A percentile compares a stretch with the other conserved stretches of the same genome.
phyloP scores from a whole-genome alignment of 768 basidiomycete genomes.

The Panellus pusillus region DNA sequence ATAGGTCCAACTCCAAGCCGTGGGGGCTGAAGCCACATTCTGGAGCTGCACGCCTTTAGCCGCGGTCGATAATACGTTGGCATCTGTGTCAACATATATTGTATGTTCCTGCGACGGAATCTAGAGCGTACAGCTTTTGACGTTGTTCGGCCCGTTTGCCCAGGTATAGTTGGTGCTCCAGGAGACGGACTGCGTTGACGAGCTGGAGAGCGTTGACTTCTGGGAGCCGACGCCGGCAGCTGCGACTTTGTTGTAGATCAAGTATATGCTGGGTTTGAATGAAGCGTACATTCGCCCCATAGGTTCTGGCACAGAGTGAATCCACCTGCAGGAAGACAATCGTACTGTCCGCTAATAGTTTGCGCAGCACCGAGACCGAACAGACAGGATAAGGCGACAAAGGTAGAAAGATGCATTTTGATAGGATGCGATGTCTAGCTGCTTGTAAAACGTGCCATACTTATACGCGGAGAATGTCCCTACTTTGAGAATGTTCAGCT shows the following conservation, averaged over 20 bases:
- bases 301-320: conserved; percentile 57
- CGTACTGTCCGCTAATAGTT: conserved; percentile 43
- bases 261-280: not conserved
- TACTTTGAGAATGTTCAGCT: too few relatives aligned
- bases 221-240: conserved; percentile 47
- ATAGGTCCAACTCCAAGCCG: conserved; percentile 54
- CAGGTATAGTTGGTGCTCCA: conserved; percentile 56
- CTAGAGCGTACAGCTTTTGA: conserved; percentile 47
- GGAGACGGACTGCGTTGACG: conserved; percentile 41
- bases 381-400: not conserved
- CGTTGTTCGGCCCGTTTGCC: conserved; percentile 47
- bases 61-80: conserved; percentile 47
- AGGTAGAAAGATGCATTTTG: conserved; percentile 6
- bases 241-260: conserved; percentile 12
- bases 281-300: conserved; percentile 45
- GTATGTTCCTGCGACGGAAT: not conserved
- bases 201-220: conserved; percentile 43
- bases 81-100: conserved; percentile 32
- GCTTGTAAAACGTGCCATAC: not conserved
- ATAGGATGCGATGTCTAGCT: not conserved
- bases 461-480: not conserved
- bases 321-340: conserved; percentile 44
- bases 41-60: conserved; percentile 51
- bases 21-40: conserved; percentile 44
- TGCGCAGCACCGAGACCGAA: conserved; percentile 27